Evolutionary conservation across 352 stramenopile species (phyloP).

Genomic region (Saprolegnia diclina): DNA sequence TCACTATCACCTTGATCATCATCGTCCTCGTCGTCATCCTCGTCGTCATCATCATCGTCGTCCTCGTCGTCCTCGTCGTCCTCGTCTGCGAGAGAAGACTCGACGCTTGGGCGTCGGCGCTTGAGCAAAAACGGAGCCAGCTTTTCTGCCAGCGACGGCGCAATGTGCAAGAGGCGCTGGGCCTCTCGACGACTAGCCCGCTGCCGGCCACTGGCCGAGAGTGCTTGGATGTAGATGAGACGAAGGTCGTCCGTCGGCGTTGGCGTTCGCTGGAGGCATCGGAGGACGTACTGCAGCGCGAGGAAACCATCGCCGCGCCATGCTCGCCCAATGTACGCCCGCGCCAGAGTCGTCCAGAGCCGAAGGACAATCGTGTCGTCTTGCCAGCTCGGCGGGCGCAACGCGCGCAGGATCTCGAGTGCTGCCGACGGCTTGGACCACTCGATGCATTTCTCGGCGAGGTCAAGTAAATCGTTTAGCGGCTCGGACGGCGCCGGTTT

Average conservation of each 20-base stretch:
- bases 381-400: not conserved
- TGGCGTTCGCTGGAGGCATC: constrained; percentile 25
- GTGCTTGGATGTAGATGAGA: constrained; percentile 53
- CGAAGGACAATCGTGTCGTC: constrained; percentile 30
- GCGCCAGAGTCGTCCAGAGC: constrained; percentile 10
- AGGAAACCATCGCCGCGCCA: constrained; percentile 70
- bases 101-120: constrained; percentile 28
- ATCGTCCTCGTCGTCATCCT: constrained; percentile 28
- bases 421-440: too few species aligned
- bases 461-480: not conserved
- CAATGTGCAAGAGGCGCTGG: constrained; percentile 38
- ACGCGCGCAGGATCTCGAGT: too few species aligned
- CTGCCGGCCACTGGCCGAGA: constrained; percentile 40
- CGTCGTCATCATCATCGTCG: constrained; percentile 21
- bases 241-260: constrained; percentile 20
- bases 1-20: constrained; percentile 22
- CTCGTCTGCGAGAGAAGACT: constrained; percentile 33
- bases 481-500: not conserved
- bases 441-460: too few species aligned
- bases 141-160: constrained; percentile 41
- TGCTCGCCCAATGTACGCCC: constrained; percentile 47
- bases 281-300: constrained; percentile 55
- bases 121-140: constrained; percentile 35
- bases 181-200: constrained; percentile 30
- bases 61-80: constrained; percentile 27